Evolutionary conservation across 108 stramenopile genomes (phyloP), one percentile per base, ranked within the genome.

Genomic region (Seminavis robusta): DNA sequence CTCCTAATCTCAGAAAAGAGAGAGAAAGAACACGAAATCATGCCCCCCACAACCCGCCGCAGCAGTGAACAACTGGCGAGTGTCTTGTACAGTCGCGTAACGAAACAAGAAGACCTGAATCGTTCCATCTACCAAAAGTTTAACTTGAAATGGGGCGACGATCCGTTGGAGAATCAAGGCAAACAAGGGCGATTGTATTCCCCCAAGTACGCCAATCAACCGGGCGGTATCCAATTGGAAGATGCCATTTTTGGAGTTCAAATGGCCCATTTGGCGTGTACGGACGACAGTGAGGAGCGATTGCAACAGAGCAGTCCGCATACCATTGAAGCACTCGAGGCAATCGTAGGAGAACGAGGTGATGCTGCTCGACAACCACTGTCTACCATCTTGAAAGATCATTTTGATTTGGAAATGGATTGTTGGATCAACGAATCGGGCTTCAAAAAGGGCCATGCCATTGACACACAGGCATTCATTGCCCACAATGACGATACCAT

Each of bases 391-490:
- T 36, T 69, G 7, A 32, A 61, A 19, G 52, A 59, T n/a, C 39
- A 56, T 4, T 56, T 59, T 15, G 31, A 23, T 7, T 43, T 69
- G 6, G 42, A 52, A 15, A 17, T 54, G 24, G 68, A 69, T 47
- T 43, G 33, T 19, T 34, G 33, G 29, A 69, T 69, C 20, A 55
- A 69, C 34, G 46, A 61, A 11, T 52, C 36, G 21, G 61, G 61
- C 15, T 11, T 31, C 7, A 24, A 41, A 6, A 51, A 63, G 21
- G 54, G 39, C 15, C 54, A 40, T 0, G 19, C 47, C 0, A 43
- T 63, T 29, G 68, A 69, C 21, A 63, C 68, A 8, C 68, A 69
- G 30, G 68, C 54, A 15, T 69, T 43, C 21, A 69, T 69, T 32
- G 68, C 68, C 4, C 33, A 38, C 24, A 63, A 69, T 34, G 68